phyloP scores from a whole-genome alignment of 192 early-diverging fungal genomes.

The Chytriomyces sp. region DNA sequence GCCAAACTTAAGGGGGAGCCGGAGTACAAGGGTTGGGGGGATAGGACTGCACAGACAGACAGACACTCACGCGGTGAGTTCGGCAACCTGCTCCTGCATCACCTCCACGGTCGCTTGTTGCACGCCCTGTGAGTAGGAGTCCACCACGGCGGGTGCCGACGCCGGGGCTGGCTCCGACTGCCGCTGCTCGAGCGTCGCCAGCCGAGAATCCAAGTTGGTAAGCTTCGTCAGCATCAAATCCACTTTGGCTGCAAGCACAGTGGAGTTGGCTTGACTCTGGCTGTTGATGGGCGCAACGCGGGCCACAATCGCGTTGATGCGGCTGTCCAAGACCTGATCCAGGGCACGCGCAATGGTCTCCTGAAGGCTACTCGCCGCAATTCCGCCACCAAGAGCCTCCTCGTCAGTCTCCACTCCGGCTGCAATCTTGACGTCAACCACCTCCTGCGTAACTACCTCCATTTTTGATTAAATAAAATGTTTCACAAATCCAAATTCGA shows the following conservation, averaged over 20 bases:
- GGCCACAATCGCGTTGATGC: neutral
- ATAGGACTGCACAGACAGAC: no score
- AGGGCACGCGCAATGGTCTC: neutral
- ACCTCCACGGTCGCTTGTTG: constrained; percentile 9
- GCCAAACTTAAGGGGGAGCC: no score
- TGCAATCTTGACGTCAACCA: neutral
- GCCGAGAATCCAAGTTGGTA: constrained; percentile 1
- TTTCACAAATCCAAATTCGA: no score
- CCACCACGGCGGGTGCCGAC: neutral
- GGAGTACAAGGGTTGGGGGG: no score
- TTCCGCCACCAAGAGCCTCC: neutral
- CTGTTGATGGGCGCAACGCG: neutral
- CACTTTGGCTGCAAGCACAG: neutral
- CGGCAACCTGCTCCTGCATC: constrained; percentile 20
- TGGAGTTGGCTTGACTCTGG: neutral
- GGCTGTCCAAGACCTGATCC: neutral
- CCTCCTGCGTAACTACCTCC: no score
- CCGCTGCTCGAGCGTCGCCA: constrained; percentile 3
- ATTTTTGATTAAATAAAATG: no score
- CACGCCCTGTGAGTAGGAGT: neutral
- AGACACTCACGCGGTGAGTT: neutral
- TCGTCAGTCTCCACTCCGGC: neutral
- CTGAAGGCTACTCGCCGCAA: neutral
- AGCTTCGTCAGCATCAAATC: constrained; percentile 9
- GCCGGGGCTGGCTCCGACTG: neutral